These are phyloP conservation scores for Saccharomyces hybrid DNA, from an alignment of 1,139 yeast species.

Conservation along the genomic window DNA sequence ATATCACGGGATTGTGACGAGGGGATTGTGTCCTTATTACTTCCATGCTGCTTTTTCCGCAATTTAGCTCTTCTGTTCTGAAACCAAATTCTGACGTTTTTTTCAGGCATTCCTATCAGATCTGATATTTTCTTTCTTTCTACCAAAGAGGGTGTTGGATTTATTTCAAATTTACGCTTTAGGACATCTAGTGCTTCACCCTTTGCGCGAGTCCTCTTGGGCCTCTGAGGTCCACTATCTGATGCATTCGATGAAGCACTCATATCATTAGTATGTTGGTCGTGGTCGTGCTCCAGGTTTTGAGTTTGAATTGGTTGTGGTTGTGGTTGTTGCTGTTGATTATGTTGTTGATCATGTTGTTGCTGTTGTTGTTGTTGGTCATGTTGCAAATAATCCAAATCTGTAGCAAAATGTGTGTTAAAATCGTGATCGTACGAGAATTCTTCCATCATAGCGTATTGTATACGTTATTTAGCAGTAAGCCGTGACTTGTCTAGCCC, in stretches of 20 bases:
- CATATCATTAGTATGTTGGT: neutral
- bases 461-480: neutral
- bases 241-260: neutral
- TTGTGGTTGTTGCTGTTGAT: neutral
- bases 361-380: neutral
- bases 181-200: constrained; percentile 73
- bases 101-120: constrained; percentile 78
- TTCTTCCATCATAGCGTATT: constrained; percentile 6
- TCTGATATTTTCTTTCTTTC: constrained; percentile 65
- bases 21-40: neutral
- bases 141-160: constrained; percentile 64
- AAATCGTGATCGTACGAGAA: constrained; percentile 11
- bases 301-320: neutral
- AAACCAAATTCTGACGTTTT: constrained; percentile 93
- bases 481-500: neutral
- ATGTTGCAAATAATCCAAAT: constrained; percentile 4
- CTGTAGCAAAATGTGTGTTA: constrained; percentile 9
- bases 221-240: constrained; percentile 9
- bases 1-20: neutral
- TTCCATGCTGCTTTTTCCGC: constrained; percentile 34
- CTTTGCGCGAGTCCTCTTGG: constrained; percentile 57
- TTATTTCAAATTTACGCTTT: constrained; percentile 60
- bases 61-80: constrained; percentile 85
- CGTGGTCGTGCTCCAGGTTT: neutral
- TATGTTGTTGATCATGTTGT: constrained; percentile 1